Conservation (phyloP, 2,329 filamentous ascomycete species). For the Clonostachys byssicola region DNA sequence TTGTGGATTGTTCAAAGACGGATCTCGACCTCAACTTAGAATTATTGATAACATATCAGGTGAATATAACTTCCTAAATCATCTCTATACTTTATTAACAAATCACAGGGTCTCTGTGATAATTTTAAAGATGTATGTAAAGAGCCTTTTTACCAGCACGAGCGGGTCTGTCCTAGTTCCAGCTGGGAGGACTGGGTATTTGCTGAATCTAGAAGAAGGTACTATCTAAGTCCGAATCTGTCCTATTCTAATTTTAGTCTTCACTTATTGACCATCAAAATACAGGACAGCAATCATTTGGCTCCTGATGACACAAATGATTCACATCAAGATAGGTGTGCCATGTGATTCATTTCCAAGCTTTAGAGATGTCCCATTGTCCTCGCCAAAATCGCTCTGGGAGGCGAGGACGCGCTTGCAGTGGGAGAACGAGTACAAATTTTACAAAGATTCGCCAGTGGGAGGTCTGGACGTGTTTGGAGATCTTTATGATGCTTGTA, state of each 20-base stretch:
- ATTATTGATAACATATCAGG: too few relatives aligned
- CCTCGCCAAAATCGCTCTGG: constrained; percentile 12
- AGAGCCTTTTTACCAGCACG: neutral
- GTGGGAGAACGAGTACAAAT: constrained; percentile 13
- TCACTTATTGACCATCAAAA: neutral
- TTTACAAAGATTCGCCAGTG: constrained; percentile 5
- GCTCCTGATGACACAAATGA: constrained; percentile 13
- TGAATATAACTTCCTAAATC: constrained; percentile 1
- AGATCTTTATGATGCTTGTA: too few relatives aligned
- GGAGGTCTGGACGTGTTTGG: too few relatives aligned
- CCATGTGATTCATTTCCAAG: constrained; percentile 1
- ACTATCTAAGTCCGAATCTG: neutral
- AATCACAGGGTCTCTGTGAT: too few relatives aligned
- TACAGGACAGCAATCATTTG: constrained; percentile 13
- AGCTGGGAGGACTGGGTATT: constrained; percentile 23
- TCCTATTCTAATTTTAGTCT: neutral
- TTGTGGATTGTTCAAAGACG: too few relatives aligned
- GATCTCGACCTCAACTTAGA: too few relatives aligned
- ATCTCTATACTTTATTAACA: too few relatives aligned
- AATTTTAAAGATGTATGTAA: too few relatives aligned
- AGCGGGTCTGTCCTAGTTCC: constrained; percentile 6
- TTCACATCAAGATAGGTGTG: neutral
- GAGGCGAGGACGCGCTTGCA: constrained; percentile 14
- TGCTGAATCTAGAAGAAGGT: constrained; percentile 19
- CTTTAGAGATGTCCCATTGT: constrained; percentile 7